Evolutionary conservation across 129 eudicot species (phyloP).

Genomic region (Heracleum sosnowskyi): DNA sequence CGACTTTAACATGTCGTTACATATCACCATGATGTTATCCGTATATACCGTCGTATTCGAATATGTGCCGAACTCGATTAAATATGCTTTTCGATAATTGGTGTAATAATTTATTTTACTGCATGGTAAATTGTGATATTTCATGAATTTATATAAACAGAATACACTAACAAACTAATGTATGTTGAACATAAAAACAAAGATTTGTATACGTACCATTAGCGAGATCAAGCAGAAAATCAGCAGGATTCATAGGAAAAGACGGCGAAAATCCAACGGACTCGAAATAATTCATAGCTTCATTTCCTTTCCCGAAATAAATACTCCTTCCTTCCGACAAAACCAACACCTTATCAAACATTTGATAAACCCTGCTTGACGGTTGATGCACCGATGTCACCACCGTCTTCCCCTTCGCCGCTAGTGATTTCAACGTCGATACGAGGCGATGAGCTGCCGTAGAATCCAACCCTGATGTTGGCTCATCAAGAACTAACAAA

Average conservation of each 20-base stretch:
- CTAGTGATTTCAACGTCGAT: slow-evolving; percentile 37
- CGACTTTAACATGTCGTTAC: background rate
- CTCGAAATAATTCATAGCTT: slow-evolving; percentile 66
- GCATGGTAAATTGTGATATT: background rate
- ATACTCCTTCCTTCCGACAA: slow-evolving; percentile 73
- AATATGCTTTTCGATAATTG: too few relatives aligned
- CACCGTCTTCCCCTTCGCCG: slow-evolving; percentile 69
- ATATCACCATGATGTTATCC: background rate
- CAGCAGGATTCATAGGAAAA: slow-evolving; percentile 95
- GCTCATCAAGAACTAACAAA: slow-evolving; percentile 73
- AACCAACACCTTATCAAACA: slow-evolving; percentile 65
- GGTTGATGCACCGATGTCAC: slow-evolving; percentile 89
- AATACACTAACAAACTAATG: background rate
- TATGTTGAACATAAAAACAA: background rate
- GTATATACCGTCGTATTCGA: too few relatives aligned
- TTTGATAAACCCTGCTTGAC: slow-evolving; percentile 65
- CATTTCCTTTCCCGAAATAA: slow-evolving; percentile 63
- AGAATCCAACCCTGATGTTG: slow-evolving; percentile 89
- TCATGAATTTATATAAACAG: background rate
- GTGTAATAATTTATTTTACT: too few relatives aligned
- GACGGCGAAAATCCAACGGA: slow-evolving; percentile 61
- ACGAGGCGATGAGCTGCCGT: slow-evolving; percentile 68
- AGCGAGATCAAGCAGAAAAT: slow-evolving; percentile 94
- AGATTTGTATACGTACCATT: slow-evolving; percentile 52
- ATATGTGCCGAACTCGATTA: too few relatives aligned